These are phyloP conservation scores for Conoideocrella luteorostrata DNA, from an alignment of 2,329 filamentous ascomycete genomes.

Conservation along the genomic window DNA sequence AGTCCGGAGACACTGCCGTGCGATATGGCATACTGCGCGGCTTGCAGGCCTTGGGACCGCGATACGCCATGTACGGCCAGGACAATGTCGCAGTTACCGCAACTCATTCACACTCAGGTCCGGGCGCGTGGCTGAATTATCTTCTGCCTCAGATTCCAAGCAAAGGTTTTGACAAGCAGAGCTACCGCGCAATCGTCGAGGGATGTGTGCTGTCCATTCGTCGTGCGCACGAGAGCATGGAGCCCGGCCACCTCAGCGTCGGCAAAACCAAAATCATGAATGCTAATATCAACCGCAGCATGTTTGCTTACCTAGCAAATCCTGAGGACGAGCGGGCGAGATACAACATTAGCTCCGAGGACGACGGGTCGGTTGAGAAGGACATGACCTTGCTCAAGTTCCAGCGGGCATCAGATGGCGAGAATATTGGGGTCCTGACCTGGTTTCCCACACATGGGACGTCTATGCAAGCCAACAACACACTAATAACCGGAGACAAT, in stretches of 20 bases:
- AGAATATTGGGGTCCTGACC: slow-evolving; percentile 72
- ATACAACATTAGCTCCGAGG: slow-evolving; percentile 43
- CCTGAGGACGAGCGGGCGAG: slow-evolving; percentile 62
- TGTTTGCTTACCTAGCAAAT: slow-evolving; percentile 79
- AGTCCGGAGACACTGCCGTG: slow-evolving; percentile 80
- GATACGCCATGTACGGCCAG: slow-evolving; percentile 65
- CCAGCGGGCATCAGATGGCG: slow-evolving; percentile 61
- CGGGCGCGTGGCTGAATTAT: slow-evolving; percentile 89
- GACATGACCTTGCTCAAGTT: slow-evolving; percentile 73
- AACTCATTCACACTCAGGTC: slow-evolving; percentile 85
- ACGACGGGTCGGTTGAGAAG: slow-evolving; percentile 56
- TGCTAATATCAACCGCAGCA: slow-evolving; percentile 77
- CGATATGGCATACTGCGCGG: slow-evolving; percentile 75
- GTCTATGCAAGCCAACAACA: slow-evolving; percentile 85
- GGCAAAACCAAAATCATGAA: slow-evolving; percentile 55
- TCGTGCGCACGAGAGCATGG: slow-evolving; percentile 58
- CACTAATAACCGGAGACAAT: slow-evolving; percentile 82
- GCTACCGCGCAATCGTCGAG: slow-evolving; percentile 80
- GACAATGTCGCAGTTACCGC: slow-evolving; percentile 84
- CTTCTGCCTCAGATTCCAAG: slow-evolving; percentile 83
- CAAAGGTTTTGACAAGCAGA: slow-evolving; percentile 77
- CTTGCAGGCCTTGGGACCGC: slow-evolving; percentile 58
- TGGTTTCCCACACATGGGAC: slow-evolving; percentile 93
- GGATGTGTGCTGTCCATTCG: slow-evolving; percentile 74
- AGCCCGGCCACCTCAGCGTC: slow-evolving; percentile 58